phyloP scores from a whole-genome alignment of 1,284 basidiomycete species.

The Leccinum pallidistipes region DNA sequence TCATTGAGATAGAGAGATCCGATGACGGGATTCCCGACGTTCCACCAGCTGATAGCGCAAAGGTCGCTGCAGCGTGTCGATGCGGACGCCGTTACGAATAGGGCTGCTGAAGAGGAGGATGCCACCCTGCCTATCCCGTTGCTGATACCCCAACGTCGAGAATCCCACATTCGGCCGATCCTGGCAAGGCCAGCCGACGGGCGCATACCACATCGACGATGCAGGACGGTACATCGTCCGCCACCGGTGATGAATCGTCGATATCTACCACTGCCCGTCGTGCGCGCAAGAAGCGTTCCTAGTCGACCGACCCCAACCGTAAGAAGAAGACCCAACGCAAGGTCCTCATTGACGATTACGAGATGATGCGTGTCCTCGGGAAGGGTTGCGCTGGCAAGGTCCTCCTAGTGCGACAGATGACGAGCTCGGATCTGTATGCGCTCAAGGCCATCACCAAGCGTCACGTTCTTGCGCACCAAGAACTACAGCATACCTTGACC shows the following conservation, averaged over 20 bases:
- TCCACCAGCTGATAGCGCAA: constrained; percentile 22
- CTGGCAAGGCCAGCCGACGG: constrained; percentile 57
- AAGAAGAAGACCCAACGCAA: constrained; percentile 62
- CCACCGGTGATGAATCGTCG: constrained; percentile 61
- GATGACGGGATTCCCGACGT: constrained; percentile 24
- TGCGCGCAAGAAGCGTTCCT: constrained; percentile 57
- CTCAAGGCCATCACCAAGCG: constrained; percentile 97
- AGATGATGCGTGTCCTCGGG: constrained; percentile 93
- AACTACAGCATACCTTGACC: constrained; percentile 92
- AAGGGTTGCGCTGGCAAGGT: constrained; percentile 97
- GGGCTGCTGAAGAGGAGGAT: constrained; percentile 29
- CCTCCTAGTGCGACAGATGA: constrained; percentile 75
- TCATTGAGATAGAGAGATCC: constrained; percentile 25
- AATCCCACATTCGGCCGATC: constrained; percentile 72
- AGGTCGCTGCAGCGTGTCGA: constrained; percentile 25
- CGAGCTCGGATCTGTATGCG: constrained; percentile 67
- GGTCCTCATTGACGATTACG: constrained; percentile 86
- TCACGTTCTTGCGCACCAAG: constrained; percentile 93
- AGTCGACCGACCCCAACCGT: constrained; percentile 51
- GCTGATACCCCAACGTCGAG: constrained; percentile 40
- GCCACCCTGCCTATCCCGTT: constrained; percentile 38
- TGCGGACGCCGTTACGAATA: constrained; percentile 24
- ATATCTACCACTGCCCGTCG: constrained; percentile 51
- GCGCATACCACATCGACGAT: constrained; percentile 45
- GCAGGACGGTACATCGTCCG: constrained; percentile 53